phyloP scores from a whole-genome alignment of 768 basidiomycete species.

The Trametes sanguinea region DNA sequence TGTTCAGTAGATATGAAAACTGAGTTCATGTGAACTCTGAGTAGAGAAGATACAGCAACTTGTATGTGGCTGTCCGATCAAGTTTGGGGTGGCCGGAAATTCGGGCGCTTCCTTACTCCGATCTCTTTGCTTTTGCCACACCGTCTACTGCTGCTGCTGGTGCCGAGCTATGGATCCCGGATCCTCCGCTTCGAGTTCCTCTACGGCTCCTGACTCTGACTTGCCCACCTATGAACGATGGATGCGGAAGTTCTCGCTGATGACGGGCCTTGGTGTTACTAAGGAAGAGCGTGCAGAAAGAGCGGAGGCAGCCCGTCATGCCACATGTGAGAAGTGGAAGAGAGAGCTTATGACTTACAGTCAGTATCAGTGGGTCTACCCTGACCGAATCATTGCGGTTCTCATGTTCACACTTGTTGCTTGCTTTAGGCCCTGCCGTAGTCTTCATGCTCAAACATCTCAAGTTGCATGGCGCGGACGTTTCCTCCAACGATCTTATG shows the following conservation, averaged over 20 bases:
- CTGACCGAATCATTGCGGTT: neutral
- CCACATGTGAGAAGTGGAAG: constrained; percentile 55
- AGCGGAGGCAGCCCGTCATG: constrained; percentile 40
- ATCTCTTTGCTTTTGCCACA: no score
- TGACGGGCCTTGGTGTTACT: constrained; percentile 54
- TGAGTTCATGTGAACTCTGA: no score
- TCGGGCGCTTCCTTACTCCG: no score
- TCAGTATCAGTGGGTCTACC: constrained; percentile 36
- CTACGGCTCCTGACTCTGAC: constrained; percentile 19
- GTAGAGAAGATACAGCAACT: no score
- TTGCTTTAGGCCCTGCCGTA: constrained; percentile 70
- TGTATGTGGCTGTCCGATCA: no score
- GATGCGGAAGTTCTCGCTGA: constrained; percentile 47
- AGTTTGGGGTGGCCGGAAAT: no score
- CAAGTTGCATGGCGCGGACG: constrained; percentile 68
- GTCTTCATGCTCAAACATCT: constrained; percentile 93
- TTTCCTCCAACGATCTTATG: constrained; percentile 71
- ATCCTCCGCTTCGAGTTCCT: constrained; percentile 15
- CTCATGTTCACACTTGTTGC: neutral
- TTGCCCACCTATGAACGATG: constrained; percentile 49
- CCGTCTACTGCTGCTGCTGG: no score
- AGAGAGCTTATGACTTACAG: constrained; percentile 48
- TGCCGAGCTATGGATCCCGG: neutral
- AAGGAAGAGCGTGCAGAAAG: constrained; percentile 43
- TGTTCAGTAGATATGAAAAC: no score